Evolutionary conservation across 495 filamentous ascomycete species (phyloP).

Genomic region (Staphylotrichum tortipilum): DNA sequence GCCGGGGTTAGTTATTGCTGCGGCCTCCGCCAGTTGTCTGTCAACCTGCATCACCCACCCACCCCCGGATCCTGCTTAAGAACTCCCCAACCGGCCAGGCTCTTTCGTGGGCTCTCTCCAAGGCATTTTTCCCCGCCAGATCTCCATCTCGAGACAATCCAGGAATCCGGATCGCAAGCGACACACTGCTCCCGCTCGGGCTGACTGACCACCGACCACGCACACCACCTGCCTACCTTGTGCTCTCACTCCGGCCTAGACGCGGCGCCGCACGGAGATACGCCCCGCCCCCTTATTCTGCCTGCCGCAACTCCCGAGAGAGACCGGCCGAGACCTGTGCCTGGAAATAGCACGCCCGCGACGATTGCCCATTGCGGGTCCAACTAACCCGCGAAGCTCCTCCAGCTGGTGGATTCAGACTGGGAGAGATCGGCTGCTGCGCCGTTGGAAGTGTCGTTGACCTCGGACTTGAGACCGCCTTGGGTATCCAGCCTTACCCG

Average conservation of each 20-base stretch:
- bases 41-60: no score
- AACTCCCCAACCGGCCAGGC: slow-evolving; percentile 11
- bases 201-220: not conserved
- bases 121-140: slow-evolving; percentile 8
- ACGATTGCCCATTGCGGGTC: not conserved
- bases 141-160: not conserved
- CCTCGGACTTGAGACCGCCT: slow-evolving; percentile 1
- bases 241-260: not conserved
- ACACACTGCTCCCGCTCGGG: no score
- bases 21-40: slow-evolving; percentile 8
- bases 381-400: no score
- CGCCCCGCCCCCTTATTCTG: not conserved
- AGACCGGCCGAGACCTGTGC: not conserved
- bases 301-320: not conserved
- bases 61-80: slow-evolving; percentile 8
- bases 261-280: not conserved
- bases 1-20: slow-evolving; percentile 3
- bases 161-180: no score
- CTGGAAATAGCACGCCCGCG: not conserved
- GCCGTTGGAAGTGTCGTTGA: slow-evolving; percentile 8
- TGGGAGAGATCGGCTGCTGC: slow-evolving; percentile 13
- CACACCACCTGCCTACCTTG: not conserved
- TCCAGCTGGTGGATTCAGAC: no score
- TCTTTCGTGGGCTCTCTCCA: not conserved
- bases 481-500: not conserved